These are phyloP conservation scores for Herpetospermum pedunculosum DNA, from an alignment of 306 rosid species.

Conservation along the genomic window DNA sequence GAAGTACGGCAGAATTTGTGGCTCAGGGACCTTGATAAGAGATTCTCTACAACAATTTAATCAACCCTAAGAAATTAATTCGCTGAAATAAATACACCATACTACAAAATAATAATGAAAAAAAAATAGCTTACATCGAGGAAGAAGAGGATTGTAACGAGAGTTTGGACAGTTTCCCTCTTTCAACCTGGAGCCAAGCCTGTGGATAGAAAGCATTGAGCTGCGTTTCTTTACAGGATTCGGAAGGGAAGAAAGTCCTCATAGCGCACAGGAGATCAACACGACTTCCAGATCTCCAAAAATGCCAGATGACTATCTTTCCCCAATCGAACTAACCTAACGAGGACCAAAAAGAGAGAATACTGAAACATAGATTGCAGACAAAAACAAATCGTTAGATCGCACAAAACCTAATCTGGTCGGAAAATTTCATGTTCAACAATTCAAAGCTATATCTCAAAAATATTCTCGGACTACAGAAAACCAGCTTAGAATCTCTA, in stretches of 20 bases:
- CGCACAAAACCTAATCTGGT: neutral
- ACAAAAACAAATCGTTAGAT: neutral
- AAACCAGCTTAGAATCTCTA: neutral
- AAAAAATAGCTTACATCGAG: conserved; percentile 53
- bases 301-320: conserved; percentile 28
- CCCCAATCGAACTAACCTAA: conserved; percentile 18
- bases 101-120: neutral
- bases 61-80: neutral
- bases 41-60: conserved; percentile 54
- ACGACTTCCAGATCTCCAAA: conserved; percentile 84
- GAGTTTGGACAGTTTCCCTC: conserved; percentile 68
- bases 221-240: conserved; percentile 59
- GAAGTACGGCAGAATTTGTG: conserved; percentile 57
- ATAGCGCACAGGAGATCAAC: conserved; percentile 58
- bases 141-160: conserved; percentile 50
- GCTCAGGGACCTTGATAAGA: conserved; percentile 76
- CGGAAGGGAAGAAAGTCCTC: conserved; percentile 77
- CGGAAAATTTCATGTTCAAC: neutral
- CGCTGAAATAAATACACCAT: neutral
- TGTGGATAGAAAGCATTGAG: conserved; percentile 71
- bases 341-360: neutral
- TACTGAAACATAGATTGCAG: neutral
- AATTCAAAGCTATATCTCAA: neutral
- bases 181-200: conserved; percentile 95
- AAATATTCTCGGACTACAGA: neutral